phyloP scores from a whole-genome alignment of 495 filamentous ascomycete species.

The Penicillium manginii region DNA sequence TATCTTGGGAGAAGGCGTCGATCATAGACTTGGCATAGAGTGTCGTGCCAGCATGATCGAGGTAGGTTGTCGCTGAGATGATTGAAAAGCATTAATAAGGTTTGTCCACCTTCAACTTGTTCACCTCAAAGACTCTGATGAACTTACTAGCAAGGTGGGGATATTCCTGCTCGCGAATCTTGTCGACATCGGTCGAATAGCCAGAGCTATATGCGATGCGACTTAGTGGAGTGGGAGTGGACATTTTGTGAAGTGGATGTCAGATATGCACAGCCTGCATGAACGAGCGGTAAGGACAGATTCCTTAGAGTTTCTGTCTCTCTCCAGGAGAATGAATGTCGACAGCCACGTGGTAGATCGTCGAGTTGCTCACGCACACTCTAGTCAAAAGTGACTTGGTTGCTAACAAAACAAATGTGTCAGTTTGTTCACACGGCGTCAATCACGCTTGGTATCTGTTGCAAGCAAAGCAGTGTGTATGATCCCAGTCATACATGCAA shows the following conservation, averaged over 20 bases:
- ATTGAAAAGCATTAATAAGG: constrained; percentile 3
- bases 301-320: constrained; percentile 1
- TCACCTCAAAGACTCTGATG: background rate
- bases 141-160: constrained; percentile 76
- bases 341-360: background rate
- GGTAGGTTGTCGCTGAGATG: constrained; percentile 71
- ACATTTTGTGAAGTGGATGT: constrained; percentile 11
- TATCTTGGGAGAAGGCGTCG: constrained; percentile 72
- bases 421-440: too few species aligned
- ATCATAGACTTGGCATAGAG: constrained; percentile 80
- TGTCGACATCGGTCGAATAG: constrained; percentile 71
- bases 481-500: background rate
- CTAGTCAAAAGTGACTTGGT: background rate
- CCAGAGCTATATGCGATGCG: constrained; percentile 27
- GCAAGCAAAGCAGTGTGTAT: too few species aligned
- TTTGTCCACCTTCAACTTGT: background rate
- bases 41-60: constrained; percentile 93
- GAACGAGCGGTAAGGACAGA: background rate
- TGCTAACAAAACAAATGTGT: background rate
- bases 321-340: background rate
- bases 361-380: background rate
- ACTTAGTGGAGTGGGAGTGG: background rate
- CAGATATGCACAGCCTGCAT: background rate
- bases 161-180: constrained; percentile 72
- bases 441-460: too few species aligned